phyloP scores from a whole-genome alignment of 2,329 filamentous ascomycete genomes.

The Fonsecaea nubica region DNA sequence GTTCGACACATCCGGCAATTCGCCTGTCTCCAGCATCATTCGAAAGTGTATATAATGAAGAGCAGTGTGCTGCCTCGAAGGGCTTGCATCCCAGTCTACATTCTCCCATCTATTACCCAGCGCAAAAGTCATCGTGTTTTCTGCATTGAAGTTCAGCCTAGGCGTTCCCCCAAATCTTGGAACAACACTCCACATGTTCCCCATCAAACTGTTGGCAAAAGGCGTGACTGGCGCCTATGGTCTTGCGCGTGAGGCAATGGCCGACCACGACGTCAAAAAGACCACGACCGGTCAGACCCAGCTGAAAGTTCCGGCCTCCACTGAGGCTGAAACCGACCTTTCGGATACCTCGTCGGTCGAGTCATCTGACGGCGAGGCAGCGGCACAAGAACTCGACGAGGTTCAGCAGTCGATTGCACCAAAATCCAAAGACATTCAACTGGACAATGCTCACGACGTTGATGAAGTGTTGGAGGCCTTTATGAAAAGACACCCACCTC shows the following conservation, averaged over 20 bases:
- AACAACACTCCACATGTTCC: slow-evolving; percentile 10
- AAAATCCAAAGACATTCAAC: not conserved
- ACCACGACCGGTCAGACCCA: not conserved
- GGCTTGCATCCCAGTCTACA: not conserved
- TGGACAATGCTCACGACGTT: slow-evolving; percentile 15
- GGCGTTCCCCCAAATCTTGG: not conserved
- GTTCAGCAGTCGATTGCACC: slow-evolving; percentile 11
- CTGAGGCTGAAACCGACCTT: not conserved
- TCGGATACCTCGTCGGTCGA: slow-evolving; percentile 15
- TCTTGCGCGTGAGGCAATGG: slow-evolving; percentile 17
- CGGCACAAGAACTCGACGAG: slow-evolving; percentile 19
- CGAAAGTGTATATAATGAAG: slow-evolving; percentile 11
- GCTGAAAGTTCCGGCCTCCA: slow-evolving; percentile 2
- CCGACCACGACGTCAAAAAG: slow-evolving; percentile 16
- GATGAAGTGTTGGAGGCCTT: slow-evolving; percentile 19
- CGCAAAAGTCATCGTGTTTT: not conserved
- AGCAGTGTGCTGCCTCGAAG: not conserved
- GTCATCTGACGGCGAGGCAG: slow-evolving; percentile 17
- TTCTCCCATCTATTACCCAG: not conserved
- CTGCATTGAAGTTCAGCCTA: not conserved
- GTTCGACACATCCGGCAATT: not conserved
- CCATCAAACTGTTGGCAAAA: slow-evolving; percentile 18
- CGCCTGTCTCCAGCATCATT: too few species aligned
- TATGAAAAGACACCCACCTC: slow-evolving; percentile 18
- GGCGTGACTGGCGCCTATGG: slow-evolving; percentile 23